Evolutionary conservation across 441 rosid species (phyloP), one percentile per base, ranked within the genome.

Genomic region (Mallotus repandus): DNA sequence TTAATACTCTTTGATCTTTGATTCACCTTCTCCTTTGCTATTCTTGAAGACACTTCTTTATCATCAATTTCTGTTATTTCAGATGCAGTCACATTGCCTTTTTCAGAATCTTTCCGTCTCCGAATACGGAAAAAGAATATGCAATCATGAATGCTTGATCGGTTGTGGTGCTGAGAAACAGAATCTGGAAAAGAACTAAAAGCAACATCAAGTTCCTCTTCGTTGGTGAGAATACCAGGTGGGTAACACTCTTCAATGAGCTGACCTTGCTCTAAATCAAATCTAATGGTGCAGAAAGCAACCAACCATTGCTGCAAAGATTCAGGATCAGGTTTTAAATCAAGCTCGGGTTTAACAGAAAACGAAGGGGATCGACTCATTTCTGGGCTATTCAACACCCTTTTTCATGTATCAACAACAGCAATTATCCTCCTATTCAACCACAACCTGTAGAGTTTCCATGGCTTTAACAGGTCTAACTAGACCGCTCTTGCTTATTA

Each of bases 221-320:
- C 89, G 54, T 83, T 91, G 1, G 94, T 71, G 70, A 96, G 90
- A 70, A 78, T 77, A 52, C 83, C 88, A 14, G 89, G 84, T 63
- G 99, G 99, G 67, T 90, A 91, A 81, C 98, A 90, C 77, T 87
- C 94, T 85, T 96, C 99, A 61, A 91, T 84, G 57, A 96, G 88
- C 93, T 96, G 99, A 9, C 99, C 98, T 79, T 89, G 98, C 74
- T 96, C 97, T n/a, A 96, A 94, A 81, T 96, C 99, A 80, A 96
- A 96, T 77, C 96, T 89, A 84, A 96, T 86, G 75, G 86, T 72
- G 80, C 98, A 96, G 78, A 96, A 91, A 75, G 97, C 93, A 73
- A 86, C 88, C 69, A 84, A 83, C 99, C 99, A 96, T 80, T 81
- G 85, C 82, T 80, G 86, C 78, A 93, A 73, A 73, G 89, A 82